phyloP scores from a whole-genome alignment of 2,329 filamentous ascomycete genomes.

The Clarireedia hainanense region DNA sequence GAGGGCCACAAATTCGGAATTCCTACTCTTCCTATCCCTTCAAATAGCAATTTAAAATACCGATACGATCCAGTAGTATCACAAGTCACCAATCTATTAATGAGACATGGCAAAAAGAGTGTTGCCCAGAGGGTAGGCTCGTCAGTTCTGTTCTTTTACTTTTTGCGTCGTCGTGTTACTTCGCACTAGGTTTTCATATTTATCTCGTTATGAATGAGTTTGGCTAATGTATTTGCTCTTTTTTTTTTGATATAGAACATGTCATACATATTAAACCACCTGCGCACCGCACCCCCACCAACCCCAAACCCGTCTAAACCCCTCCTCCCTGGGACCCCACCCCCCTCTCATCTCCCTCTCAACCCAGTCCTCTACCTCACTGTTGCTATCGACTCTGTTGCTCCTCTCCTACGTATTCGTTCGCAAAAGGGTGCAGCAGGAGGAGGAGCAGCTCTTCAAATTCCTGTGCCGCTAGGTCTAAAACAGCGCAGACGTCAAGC shows the following conservation, averaged over 20 bases:
- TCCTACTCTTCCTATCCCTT: constrained; percentile 58
- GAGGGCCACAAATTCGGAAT: constrained; percentile 58
- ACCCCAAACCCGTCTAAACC: constrained; percentile 62
- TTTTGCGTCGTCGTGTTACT: constrained; percentile 14
- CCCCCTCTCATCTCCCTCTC: constrained; percentile 71
- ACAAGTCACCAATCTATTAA: constrained; percentile 84
- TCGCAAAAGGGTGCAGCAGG: constrained; percentile 71
- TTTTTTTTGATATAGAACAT: constrained; percentile 55
- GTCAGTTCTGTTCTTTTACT: constrained; percentile 18
- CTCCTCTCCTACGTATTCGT: constrained; percentile 76
- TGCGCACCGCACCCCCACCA: constrained; percentile 78
- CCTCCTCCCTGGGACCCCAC: constrained; percentile 69
- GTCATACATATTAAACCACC: constrained; percentile 70
- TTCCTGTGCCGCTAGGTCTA: constrained; percentile 68
- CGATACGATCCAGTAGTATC: constrained; percentile 79
- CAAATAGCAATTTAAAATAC: constrained; percentile 58
- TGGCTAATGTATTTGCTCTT: constrained; percentile 11
- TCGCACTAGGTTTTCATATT: constrained; percentile 11
- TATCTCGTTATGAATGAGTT: neutral
- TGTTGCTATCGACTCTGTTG: constrained; percentile 85
- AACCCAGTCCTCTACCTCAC: constrained; percentile 87
- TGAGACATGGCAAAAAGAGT: constrained; percentile 85
- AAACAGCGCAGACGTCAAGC: constrained; percentile 72
- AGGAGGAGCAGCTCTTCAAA: constrained; percentile 75
- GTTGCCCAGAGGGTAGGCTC: constrained; percentile 71